Conservation (phyloP, 2,329 filamentous ascomycete species). For the Calonectria honghensis region DNA sequence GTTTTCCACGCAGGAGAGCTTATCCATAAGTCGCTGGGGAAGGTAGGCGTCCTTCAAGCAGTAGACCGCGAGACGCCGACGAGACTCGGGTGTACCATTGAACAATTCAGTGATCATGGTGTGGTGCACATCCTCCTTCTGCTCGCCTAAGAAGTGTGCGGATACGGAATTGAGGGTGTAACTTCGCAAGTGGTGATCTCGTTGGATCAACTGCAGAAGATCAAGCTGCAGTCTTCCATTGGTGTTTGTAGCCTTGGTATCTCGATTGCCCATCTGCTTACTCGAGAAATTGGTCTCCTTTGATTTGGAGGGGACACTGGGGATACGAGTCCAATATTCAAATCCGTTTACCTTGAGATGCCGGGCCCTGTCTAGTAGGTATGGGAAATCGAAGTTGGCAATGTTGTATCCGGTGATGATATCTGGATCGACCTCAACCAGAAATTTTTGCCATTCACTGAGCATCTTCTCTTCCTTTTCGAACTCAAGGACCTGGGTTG, state of each 20-base stretch:
- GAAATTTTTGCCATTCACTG: constrained; percentile 92
- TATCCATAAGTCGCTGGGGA: constrained; percentile 95
- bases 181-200: constrained; percentile 95
- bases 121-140: constrained; percentile 99
- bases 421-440: constrained; percentile 93
- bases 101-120: constrained; percentile 99
- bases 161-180: constrained; percentile 98
- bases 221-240: constrained; percentile 95
- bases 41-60: constrained; percentile 98
- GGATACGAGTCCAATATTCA: constrained; percentile 90
- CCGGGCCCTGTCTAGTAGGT: constrained; percentile 90
- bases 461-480: constrained; percentile 91
- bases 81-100: constrained; percentile 95
- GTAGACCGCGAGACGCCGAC: constrained; percentile 93
- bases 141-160: constrained; percentile 94
- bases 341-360: constrained; percentile 88
- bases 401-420: constrained; percentile 99
- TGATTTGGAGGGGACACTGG: constrained; percentile 80
- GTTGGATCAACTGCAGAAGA: constrained; percentile 93
- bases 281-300: constrained; percentile 93
- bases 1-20: constrained; percentile 98
- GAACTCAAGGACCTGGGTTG: constrained; percentile 92
- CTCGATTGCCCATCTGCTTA: constrained; percentile 98
- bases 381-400: constrained; percentile 98
- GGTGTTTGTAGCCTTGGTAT: constrained; percentile 95